phyloP scores from a whole-genome alignment of 164 flowering plant species.

The Sextonia rubra region DNA sequence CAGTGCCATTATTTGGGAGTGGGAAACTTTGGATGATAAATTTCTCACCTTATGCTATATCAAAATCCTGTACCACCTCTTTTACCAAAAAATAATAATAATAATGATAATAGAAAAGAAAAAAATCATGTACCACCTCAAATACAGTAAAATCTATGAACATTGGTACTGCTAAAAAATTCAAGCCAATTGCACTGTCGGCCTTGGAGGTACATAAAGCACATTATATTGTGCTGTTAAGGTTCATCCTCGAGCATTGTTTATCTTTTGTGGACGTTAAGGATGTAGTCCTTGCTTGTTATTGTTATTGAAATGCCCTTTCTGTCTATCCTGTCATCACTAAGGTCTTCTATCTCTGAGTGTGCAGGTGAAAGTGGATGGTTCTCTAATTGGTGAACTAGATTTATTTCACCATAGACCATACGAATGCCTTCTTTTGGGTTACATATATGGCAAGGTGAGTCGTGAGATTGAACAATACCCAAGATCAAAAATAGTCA shows the following conservation, averaged over 20 bases:
- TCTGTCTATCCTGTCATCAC: not conserved
- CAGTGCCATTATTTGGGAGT: too few species aligned
- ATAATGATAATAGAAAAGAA: too few species aligned
- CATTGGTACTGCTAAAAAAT: not conserved
- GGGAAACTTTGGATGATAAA: too few species aligned
- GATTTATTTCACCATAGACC: conserved; percentile 94
- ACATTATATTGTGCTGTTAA: not conserved
- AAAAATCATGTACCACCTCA: not conserved
- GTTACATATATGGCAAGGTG: conserved; percentile 53
- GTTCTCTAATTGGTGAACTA: conserved; percentile 68
- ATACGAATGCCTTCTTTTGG: conserved; percentile 85
- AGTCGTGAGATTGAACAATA: conserved; percentile 10
- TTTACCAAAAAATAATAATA: too few species aligned
- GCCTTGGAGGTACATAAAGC: not conserved
- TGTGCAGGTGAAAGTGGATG: conserved; percentile 73
- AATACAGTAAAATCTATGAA: not conserved
- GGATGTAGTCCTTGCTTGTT: not conserved
- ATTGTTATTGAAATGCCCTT: not conserved
- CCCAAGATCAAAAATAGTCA: not conserved
- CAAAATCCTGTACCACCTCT: too few species aligned
- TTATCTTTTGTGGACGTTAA: not conserved
- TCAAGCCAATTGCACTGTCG: not conserved
- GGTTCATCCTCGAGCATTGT: not conserved
- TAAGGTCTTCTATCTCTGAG: not conserved
- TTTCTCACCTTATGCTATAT: too few species aligned